phyloP scores from a whole-genome alignment of 1,284 basidiomycete genomes.

The Hortiboletus rubellus region DNA sequence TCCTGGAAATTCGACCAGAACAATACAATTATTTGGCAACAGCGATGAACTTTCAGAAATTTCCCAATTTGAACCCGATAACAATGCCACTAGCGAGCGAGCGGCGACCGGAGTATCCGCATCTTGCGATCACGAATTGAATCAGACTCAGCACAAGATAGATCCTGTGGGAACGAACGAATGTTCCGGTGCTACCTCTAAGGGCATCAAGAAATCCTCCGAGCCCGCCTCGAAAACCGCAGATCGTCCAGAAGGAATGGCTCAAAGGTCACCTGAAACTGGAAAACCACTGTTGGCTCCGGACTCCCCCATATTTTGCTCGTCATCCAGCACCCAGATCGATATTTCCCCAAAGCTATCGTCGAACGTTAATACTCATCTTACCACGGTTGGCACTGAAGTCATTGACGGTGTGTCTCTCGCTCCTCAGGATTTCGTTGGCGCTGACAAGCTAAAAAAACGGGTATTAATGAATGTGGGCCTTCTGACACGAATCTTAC shows the following conservation, averaged over 20 bases:
- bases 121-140: background rate
- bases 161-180: background rate
- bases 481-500: background rate
- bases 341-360: slow-evolving; percentile 11
- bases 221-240: background rate
- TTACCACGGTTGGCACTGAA: background rate
- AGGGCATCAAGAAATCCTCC: background rate
- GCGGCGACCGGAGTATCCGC: background rate
- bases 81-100: background rate
- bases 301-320: slow-evolving; percentile 11
- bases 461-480: background rate
- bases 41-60: slow-evolving; percentile 31
- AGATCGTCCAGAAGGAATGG: background rate
- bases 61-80: slow-evolving; percentile 25
- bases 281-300: background rate
- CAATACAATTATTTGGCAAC: background rate
- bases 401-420: background rate
- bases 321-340: slow-evolving; percentile 20
- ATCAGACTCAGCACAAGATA: background rate
- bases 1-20: background rate
- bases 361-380: slow-evolving; percentile 1
- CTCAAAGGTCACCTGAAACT: background rate
- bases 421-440: background rate
- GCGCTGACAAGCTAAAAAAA: background rate
- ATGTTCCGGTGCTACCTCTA: background rate